phyloP scores from a whole-genome alignment of 2,329 filamentous ascomycete genomes.

The Mariannaea sp. region DNA sequence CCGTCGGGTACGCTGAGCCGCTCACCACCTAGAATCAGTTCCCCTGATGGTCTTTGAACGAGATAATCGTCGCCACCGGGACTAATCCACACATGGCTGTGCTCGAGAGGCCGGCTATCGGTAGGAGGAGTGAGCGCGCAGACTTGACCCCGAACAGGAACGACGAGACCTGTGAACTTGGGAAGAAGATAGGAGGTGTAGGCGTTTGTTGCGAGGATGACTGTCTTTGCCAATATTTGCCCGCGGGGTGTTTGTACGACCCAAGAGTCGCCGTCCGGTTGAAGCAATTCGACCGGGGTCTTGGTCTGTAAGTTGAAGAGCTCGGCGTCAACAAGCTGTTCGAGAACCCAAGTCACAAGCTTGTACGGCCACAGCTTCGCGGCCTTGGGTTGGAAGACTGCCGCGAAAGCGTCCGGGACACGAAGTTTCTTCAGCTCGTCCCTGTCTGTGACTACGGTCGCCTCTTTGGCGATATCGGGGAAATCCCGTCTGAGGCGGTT shows the following conservation, averaged over 20 bases:
- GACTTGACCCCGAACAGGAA: constrained; percentile 78
- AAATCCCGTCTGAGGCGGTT: constrained; percentile 53
- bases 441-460: constrained; percentile 47
- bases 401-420: constrained; percentile 62
- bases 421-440: constrained; percentile 56
- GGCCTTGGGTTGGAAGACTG: constrained; percentile 66
- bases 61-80: constrained; percentile 68
- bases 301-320: constrained; percentile 75
- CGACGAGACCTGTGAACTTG: constrained; percentile 69
- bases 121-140: constrained; percentile 65
- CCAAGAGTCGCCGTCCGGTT: constrained; percentile 53
- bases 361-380: constrained; percentile 85
- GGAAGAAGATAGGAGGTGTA: constrained; percentile 81
- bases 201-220: constrained; percentile 82
- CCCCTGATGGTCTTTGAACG: constrained; percentile 66
- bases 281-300: constrained; percentile 64
- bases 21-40: constrained; percentile 74
- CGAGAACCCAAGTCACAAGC: constrained; percentile 73
- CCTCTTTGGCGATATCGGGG: constrained; percentile 61
- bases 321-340: constrained; percentile 54
- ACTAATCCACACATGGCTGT: constrained; percentile 68
- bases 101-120: constrained; percentile 47
- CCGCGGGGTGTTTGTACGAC: constrained; percentile 71
- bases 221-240: constrained; percentile 61
- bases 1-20: constrained; percentile 57